Conservation (phyloP, 1,284 basidiomycete genomes). For the Tremellales sp. region DNA sequence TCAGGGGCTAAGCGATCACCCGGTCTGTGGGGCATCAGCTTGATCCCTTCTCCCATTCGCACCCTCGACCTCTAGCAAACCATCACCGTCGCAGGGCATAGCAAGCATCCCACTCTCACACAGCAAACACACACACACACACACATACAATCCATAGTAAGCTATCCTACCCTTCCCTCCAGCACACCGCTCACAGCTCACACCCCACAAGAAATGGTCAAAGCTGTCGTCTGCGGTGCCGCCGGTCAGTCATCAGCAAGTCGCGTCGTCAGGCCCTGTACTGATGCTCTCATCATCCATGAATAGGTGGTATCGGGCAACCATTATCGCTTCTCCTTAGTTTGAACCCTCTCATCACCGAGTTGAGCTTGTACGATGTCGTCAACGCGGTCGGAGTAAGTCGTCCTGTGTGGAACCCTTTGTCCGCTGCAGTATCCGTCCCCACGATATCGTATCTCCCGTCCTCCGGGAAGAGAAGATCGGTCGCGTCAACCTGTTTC, state of each 20-base stretch:
- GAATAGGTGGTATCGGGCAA: slow-evolving; percentile 69
- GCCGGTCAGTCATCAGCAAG: slow-evolving; percentile 58
- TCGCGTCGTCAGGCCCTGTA: neutral
- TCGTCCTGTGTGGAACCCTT: too few species aligned
- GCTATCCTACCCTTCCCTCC: neutral
- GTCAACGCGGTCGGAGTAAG: slow-evolving; percentile 48
- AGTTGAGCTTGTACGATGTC: slow-evolving; percentile 86
- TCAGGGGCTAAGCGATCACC: neutral
- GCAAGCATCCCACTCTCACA: neutral
- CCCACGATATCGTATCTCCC: too few species aligned
- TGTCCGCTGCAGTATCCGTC: too few species aligned
- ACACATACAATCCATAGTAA: neutral
- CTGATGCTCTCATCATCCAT: neutral
- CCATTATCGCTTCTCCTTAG: slow-evolving; percentile 88
- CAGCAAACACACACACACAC: neutral
- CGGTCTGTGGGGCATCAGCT: too few species aligned
- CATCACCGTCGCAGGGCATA: too few species aligned
- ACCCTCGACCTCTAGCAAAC: neutral
- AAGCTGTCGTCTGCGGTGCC: slow-evolving; percentile 89
- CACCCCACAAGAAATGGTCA: slow-evolving; percentile 60
- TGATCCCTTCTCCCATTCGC: slow-evolving; percentile 1
- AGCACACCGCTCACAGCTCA: slow-evolving; percentile 3
- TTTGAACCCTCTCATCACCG: slow-evolving; percentile 74
- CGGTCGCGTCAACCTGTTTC: too few species aligned
- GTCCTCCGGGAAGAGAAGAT: too few species aligned